Percentiles rank a stretch among this genome's conserved stretches.
Evolutionary conservation across 352 stramenopile species (phyloP).

Genomic region (Globisporangium megalacanthum): DNA sequence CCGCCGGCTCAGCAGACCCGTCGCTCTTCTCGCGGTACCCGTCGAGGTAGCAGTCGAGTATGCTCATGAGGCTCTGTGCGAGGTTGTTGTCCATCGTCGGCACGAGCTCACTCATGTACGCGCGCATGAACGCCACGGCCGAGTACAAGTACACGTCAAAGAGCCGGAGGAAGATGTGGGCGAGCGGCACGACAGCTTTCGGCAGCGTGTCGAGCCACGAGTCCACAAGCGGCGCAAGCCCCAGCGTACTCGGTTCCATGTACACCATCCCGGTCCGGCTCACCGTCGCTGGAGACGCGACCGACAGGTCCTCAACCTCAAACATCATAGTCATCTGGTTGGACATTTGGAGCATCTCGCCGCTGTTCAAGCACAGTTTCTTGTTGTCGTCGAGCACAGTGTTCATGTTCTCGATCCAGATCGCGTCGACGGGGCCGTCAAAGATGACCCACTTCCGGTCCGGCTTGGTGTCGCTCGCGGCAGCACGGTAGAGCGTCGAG

Average conservation of each 20-base stretch:
- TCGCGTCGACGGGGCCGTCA: conserved; percentile 91
- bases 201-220: conserved; percentile 85
- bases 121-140: conserved; percentile 81
- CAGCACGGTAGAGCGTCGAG: conserved; percentile 90
- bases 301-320: conserved; percentile 93
- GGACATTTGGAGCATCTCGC: conserved; percentile 95
- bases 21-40: conserved; percentile 55
- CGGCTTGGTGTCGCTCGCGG: conserved; percentile 79
- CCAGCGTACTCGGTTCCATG: conserved; percentile 93
- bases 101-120: conserved; percentile 85
- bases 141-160: conserved; percentile 91
- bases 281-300: conserved; percentile 93
- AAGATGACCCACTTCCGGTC: conserved; percentile 95
- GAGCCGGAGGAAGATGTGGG: conserved; percentile 56
- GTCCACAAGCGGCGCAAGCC: conserved; percentile 82
- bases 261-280: conserved; percentile 95
- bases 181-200: conserved; percentile 25
- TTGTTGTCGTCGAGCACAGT: conserved; percentile 96
- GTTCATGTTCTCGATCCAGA: conserved; percentile 98
- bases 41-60: conserved; percentile 88
- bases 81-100: conserved; percentile 93
- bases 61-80: conserved; percentile 87
- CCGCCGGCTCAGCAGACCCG: conserved; percentile 25
- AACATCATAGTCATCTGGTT: conserved; percentile 98
- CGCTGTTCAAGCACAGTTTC: conserved; percentile 92